Evolutionary conservation across 2,329 filamentous ascomycete species (phyloP).

Genomic region (Trematosphaeria pertusa): DNA sequence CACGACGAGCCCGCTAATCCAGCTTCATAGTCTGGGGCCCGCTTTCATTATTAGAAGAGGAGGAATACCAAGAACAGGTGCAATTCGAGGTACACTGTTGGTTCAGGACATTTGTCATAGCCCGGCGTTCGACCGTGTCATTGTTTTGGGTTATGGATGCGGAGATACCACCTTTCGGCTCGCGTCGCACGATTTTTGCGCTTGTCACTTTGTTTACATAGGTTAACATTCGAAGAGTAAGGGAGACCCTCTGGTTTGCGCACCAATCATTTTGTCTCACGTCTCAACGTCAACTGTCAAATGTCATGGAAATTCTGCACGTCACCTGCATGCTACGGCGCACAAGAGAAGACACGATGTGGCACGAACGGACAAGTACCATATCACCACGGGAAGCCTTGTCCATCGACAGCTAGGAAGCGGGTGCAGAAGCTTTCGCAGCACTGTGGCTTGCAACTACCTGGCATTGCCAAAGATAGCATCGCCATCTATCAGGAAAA

Average conservation of each 20-base stretch:
- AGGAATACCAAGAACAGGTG: too few species aligned
- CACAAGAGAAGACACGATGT: too few species aligned
- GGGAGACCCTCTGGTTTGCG: not conserved
- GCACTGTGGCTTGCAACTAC: not conserved
- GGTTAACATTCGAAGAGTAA: slow-evolving; percentile 1
- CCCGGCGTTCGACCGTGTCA: slow-evolving; percentile 9
- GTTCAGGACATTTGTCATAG: slow-evolving; percentile 10
- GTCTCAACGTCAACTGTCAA: not conserved
- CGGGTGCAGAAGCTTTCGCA: too few species aligned
- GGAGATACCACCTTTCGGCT: slow-evolving; percentile 13
- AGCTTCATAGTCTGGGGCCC: slow-evolving; percentile 3
- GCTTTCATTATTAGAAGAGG: too few species aligned
- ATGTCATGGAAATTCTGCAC: too few species aligned
- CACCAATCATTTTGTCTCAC: not conserved
- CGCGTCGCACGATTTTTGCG: slow-evolving; percentile 6
- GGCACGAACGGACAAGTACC: too few species aligned
- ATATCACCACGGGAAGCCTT: too few species aligned
- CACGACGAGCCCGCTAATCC: slow-evolving; percentile 34
- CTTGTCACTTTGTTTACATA: slow-evolving; percentile 2
- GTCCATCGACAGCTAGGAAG: too few species aligned
- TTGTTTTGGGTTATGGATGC: slow-evolving; percentile 4
- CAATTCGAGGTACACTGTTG: too few species aligned
- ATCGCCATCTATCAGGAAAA: too few species aligned
- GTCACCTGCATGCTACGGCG: too few species aligned
- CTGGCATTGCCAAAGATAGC: not conserved